phyloP scores from a whole-genome alignment of 1,139 yeast species.

The Candida buenavistaensis region DNA sequence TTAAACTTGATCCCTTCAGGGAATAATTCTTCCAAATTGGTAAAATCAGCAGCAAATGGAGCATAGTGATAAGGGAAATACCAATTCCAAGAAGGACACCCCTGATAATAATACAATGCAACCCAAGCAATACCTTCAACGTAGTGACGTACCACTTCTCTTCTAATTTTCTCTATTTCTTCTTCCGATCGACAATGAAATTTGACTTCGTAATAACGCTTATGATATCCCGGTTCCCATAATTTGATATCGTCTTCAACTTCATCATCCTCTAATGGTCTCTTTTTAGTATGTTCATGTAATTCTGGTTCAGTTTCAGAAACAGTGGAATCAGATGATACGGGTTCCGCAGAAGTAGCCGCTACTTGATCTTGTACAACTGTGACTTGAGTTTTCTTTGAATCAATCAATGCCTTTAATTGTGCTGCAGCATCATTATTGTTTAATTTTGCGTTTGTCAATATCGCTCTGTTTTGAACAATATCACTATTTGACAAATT shows the following conservation, averaged over 20 bases:
- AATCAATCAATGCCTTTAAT: slow-evolving; percentile 48
- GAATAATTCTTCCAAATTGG: slow-evolving; percentile 44
- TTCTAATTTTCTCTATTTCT: slow-evolving; percentile 56
- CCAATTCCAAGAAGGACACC: slow-evolving; percentile 99
- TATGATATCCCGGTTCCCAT: slow-evolving; percentile 86
- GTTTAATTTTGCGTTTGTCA: slow-evolving; percentile 76
- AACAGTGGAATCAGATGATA: slow-evolving; percentile 9
- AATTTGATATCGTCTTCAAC: slow-evolving; percentile 59
- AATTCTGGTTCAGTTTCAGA: slow-evolving; percentile 22
- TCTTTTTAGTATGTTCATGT: slow-evolving; percentile 21
- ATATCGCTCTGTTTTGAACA: slow-evolving; percentile 62
- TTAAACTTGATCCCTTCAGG: slow-evolving; percentile 62
- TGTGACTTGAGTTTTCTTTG: slow-evolving; percentile 25
- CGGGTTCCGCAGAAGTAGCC: slow-evolving; percentile 6
- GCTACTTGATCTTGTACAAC: slow-evolving; percentile 35
- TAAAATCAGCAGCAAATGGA: slow-evolving; percentile 91
- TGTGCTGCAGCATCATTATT: slow-evolving; percentile 71
- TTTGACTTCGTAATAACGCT: slow-evolving; percentile 77
- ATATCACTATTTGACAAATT: slow-evolving; percentile 71
- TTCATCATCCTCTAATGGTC: slow-evolving; percentile 14
- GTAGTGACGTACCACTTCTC: slow-evolving; percentile 68
- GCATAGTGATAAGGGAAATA: slow-evolving; percentile 97
- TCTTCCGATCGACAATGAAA: slow-evolving; percentile 58
- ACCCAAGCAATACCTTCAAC: slow-evolving; percentile 98
- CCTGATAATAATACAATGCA: slow-evolving; percentile 88